Evolutionary conservation across 495 filamentous ascomycete genomes (phyloP), one percentile per base, ranked within the genome.

Genomic region (Hyaloscypha variabilis): DNA sequence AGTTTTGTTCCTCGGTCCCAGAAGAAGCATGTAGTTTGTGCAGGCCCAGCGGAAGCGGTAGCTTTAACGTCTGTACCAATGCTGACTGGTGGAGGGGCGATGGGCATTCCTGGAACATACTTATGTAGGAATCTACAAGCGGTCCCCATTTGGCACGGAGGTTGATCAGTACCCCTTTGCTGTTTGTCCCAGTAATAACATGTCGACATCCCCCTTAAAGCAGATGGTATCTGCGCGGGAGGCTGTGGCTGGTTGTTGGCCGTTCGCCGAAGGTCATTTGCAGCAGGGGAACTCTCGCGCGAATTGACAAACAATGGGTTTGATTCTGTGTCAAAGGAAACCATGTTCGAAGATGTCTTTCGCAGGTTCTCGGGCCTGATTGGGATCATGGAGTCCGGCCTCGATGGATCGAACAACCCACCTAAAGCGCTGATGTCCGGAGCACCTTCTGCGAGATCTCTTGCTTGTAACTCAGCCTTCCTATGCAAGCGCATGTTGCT

Each of bases 361-460:
- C 67, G 50, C 2, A 69, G 14, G 54, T 24, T 42, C n/a, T 51
- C 58, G 13, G 62, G 58, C 19, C 49, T 66, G 3, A 72, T 31
- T 17, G 39, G 39, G 17, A 53, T 24, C 8, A 69, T 24, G 13
- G 54, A 46, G 3, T 62, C 58, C 23, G 58, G 52, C 24, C 65
- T 59, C 24, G 62, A 51, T 13, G 70, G 70, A 30, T 65, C 39
- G 25, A 62, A 70, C 13, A 70, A 52, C 28, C 65, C 67, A 56
- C 71, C 71, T 10, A 66, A 3, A 60, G 54, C 64, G 6, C 11
- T 21, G 31, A 70, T 17, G 60, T 72, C 65, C 14, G 71, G 71
- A n/a, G 65, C 65, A 21, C 30, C 30, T 29, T 72, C 71, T 28
- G 65, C 65, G 19, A 60, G 30, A 2, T 46, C 63, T 64, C 67